Percentiles rank a stretch among this genome's conserved stretches.
Conservation (phyloP, 345 rosid species). For the Salix exigua region DNA sequence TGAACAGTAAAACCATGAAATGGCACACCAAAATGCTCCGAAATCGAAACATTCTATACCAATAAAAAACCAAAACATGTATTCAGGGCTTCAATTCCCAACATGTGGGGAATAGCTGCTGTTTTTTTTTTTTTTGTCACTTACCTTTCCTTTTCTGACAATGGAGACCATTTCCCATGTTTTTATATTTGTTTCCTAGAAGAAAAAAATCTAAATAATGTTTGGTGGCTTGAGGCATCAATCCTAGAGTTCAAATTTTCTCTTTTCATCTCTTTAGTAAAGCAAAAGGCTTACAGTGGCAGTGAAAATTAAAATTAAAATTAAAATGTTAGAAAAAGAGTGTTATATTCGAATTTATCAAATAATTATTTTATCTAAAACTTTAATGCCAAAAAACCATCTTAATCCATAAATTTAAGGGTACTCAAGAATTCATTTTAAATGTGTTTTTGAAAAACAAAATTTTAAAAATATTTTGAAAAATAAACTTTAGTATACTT, state of each 20-base stretch:
- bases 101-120: background rate
- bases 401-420: too few relatives aligned
- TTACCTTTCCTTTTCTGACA: background rate
- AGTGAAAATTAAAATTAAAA: too few relatives aligned
- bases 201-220: too few relatives aligned
- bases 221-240: background rate
- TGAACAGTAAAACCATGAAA: fast-evolving
- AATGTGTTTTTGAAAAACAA: too few relatives aligned
- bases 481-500: too few relatives aligned
- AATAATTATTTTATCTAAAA: too few relatives aligned
- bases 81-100: background rate
- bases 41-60: fast-evolving
- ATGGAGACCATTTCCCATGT: background rate
- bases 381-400: too few relatives aligned
- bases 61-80: too few relatives aligned
- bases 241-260: background rate
- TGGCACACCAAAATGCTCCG: fast-evolving
- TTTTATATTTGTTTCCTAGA: background rate
- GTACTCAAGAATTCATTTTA: too few relatives aligned
- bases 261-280: background rate
- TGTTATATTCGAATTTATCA: too few relatives aligned
- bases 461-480: too few relatives aligned
- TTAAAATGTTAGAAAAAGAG: too few relatives aligned
- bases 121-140: background rate
- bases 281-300: background rate